Evolutionary conservation across 176 grass and related monocot species (phyloP), one percentile per base, ranked within the genome.

Genomic region (Lolium multiflorum): DNA sequence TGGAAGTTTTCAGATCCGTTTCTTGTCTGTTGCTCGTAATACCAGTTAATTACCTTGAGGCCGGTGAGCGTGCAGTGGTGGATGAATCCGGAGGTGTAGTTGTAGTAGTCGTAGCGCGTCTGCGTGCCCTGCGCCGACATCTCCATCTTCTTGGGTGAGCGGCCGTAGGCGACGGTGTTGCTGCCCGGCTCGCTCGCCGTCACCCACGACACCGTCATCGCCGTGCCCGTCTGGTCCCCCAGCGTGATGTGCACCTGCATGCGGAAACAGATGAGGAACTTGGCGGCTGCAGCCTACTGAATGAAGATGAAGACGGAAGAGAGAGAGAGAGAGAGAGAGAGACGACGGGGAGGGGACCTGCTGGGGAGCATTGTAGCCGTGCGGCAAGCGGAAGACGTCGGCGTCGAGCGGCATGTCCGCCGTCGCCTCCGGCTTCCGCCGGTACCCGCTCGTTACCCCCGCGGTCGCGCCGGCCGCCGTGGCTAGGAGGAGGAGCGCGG

Each of bases 21-120:
- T 47, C 17, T 56, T 1, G 17, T 56, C 5, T 54, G 0, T 17
- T 18, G 1, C 16, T 56, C 15, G 1, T 54, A 17, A 17, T 54
- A 43, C 41, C 6, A 7, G 9, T 60, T 60, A 91, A 7, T 60
- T 60, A 91, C 93, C 93, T 90, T 48, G 60, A 97, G 90, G 48
- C 69, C 55, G 12, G 4, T 18, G 48, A 97, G 85, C 1, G 79
- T 68, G 84, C 85, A 87, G 58, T 94, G 92, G 85, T 97, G 94
- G 83, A 97, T 97, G 90, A 92, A 97, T 0, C 92, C 94, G 9
- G 94, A 97, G 2, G 94, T 97, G 83, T 97, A 97, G 88, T 90
- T 94, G 85, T 79, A 94, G 28, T 67, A 97, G 28, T 67, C 85
- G 78, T 94, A 97, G 28, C 89, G 92, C 26, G 87, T 77, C 76